These are phyloP conservation scores for Flaveria trinervia DNA, from an alignment of 129 eudicot species.

Conservation along the genomic window DNA sequence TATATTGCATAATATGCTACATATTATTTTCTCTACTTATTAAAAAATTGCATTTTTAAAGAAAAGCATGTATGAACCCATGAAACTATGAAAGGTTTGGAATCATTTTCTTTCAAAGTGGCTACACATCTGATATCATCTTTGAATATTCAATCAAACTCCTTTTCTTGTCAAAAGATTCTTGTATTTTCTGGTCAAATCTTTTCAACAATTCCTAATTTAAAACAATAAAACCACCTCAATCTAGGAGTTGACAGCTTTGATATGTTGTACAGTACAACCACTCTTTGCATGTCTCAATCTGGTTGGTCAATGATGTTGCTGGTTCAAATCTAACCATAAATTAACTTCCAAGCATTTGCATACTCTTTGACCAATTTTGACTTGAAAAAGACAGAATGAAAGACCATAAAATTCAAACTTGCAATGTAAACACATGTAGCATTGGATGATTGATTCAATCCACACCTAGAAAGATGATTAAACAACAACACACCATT, in stretches of 20 bases:
- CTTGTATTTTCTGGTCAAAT: constrained; percentile 30
- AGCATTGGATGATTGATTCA: neutral
- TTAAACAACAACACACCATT: neutral
- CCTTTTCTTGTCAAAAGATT: constrained; percentile 43
- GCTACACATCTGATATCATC: constrained; percentile 14
- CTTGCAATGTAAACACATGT: constrained; percentile 2
- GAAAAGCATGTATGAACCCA: too few species aligned
- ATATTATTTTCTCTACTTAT: too few species aligned
- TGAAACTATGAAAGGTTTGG: constrained; percentile 16
- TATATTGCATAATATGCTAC: too few species aligned
- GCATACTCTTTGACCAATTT: constrained; percentile 19
- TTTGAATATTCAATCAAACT: constrained; percentile 38
- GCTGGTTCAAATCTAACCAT: constrained; percentile 34
- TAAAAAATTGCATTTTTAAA: too few species aligned
- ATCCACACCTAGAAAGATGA: neutral
- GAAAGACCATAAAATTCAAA: neutral
- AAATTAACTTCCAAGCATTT: constrained; percentile 31
- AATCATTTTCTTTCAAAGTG: constrained; percentile 33
- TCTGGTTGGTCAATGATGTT: constrained; percentile 3
- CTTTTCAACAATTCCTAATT: constrained; percentile 26
- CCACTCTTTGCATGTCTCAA: constrained; percentile 21
- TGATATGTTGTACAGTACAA: constrained; percentile 35
- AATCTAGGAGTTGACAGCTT: constrained; percentile 18
- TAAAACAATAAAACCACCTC: constrained; percentile 29
- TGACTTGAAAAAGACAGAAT: constrained; percentile 25